phyloP scores from a whole-genome alignment of 495 filamentous ascomycete genomes.

The Aspergillus sparsus region DNA sequence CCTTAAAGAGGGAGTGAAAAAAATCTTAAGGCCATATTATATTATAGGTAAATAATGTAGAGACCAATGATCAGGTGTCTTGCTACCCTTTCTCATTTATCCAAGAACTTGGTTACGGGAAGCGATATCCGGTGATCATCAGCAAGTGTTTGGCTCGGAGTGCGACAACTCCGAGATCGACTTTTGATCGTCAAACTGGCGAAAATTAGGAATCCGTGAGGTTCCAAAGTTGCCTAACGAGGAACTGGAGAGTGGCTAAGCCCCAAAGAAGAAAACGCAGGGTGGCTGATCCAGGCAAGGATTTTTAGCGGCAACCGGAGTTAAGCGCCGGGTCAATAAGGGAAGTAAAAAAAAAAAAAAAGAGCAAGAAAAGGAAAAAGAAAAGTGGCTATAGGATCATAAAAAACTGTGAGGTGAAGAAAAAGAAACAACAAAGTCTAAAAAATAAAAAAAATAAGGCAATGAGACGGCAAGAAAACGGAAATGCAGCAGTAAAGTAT shows the following conservation, averaged over 20 bases:
- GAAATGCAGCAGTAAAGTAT: constrained; percentile 6
- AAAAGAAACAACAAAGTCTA: constrained; percentile 12
- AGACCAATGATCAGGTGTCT: too few relatives aligned
- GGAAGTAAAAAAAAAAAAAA: constrained; percentile 15
- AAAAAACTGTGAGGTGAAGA: too few relatives aligned
- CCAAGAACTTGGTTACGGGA: too few relatives aligned
- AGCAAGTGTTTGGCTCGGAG: constrained; percentile 14
- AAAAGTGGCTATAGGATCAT: neutral
- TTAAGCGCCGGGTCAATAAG: constrained; percentile 17
- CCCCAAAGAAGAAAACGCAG: constrained; percentile 11
- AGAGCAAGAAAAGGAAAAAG: constrained; percentile 14
- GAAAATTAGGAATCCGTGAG: constrained; percentile 10
- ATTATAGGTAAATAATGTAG: too few relatives aligned
- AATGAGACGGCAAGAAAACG: constrained; percentile 14
- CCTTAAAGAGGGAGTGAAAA: too few relatives aligned
- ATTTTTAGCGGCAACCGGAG: constrained; percentile 3
- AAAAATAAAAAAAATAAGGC: constrained; percentile 10
- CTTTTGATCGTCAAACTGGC: constrained; percentile 14
- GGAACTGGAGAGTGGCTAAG: constrained; percentile 1
- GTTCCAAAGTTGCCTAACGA: constrained; percentile 8
- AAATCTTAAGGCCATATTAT: too few relatives aligned
- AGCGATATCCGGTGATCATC: neutral
- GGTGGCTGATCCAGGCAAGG: constrained; percentile 12
- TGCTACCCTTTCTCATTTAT: too few relatives aligned
- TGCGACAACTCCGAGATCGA: constrained; percentile 18